These are phyloP conservation scores for Nicotiana sylvestris DNA, from an alignment of 257 asterid species.

Conservation along the genomic window DNA sequence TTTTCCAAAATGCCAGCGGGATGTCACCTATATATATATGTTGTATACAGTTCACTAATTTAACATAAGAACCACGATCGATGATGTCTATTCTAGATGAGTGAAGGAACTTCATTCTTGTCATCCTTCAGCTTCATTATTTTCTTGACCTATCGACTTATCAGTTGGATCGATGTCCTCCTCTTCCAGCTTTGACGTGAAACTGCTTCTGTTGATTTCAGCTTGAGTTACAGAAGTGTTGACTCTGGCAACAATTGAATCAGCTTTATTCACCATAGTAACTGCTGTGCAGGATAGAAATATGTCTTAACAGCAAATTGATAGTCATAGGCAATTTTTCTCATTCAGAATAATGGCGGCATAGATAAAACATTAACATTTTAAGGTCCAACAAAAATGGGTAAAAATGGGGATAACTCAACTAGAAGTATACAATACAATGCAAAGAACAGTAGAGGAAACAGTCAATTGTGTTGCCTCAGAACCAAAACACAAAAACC, in stretches of 20 bases:
- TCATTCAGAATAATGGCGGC: not conserved
- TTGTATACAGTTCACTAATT: not conserved
- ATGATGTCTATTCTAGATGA: not conserved
- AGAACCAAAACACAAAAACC: not conserved
- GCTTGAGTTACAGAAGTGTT: conserved; percentile 14
- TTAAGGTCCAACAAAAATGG: not conserved
- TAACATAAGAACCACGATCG: not conserved
- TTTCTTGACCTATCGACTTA: not conserved
- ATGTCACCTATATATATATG: not conserved
- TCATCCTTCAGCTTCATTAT: not conserved
- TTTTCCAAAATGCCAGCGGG: not conserved
- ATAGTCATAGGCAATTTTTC: not conserved
- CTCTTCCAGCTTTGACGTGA: not conserved
- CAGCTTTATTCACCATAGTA: conserved; percentile 25
- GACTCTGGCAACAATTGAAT: conserved; percentile 22
- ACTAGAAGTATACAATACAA: not conserved
- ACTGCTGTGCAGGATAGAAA: conserved; percentile 35
- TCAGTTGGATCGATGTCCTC: not conserved
- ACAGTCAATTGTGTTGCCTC: too few species aligned
- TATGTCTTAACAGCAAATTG: not conserved
- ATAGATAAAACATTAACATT: not conserved
- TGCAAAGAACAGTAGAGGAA: too few species aligned
- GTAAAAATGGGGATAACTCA: not conserved
- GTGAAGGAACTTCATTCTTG: not conserved
- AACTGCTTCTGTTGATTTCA: conserved; percentile 1